Base-by-base conservation (phyloP, 2,329 filamentous ascomycete species). In the Sporothrix luriei region DNA sequence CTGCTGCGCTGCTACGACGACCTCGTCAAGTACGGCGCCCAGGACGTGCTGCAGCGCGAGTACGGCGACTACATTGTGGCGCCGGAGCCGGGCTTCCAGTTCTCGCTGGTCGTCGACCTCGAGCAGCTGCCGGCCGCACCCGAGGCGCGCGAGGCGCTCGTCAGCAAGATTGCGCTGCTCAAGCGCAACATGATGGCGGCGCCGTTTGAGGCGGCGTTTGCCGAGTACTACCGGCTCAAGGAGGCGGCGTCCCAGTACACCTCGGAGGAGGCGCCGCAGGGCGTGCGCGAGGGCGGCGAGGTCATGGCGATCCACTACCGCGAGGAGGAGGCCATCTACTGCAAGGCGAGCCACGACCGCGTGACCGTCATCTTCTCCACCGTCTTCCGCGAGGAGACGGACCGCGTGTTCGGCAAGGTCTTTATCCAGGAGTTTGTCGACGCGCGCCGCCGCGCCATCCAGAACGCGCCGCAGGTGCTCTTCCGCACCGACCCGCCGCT, bases 281-380 rank as follows among this genome's bases (percentile, higher is more conserved):
- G 94, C 72, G 85, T 97, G 40, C 84, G 85, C 74, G 95, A 98
- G 81, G 94, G 95, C 66, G 94, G 94, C 70, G 89, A 95, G 75
- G 90, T 98, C 71, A 97, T 96, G 87, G 90, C 94, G 2, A 97
- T 99, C 76, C 94, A 98, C 80, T 99, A 99, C 83, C 91, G 95
- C 69, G 96, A 99, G 77, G 94, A 98, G 83, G 95, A 99, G 80
- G 94, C 95, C 67, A 98, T 99, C 78, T 99, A 97, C 80, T 91
- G 99, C 83, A 98, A 99, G 83, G 94, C 95, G 72, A 96, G 92
- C 79, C 85, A 96, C 82, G 95, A 99, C 79, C 90, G 95, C 76
- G 95, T 99, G 67, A 99, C 96, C 0, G 94, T 99, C 76, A 99
- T 99, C 77, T 99, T 99, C 85, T 97, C 93, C 82, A 99, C 95